These are phyloP conservation scores for Aspergillus sp. DNA, from an alignment of 2,329 filamentous ascomycete genomes.

Conservation along the genomic window DNA sequence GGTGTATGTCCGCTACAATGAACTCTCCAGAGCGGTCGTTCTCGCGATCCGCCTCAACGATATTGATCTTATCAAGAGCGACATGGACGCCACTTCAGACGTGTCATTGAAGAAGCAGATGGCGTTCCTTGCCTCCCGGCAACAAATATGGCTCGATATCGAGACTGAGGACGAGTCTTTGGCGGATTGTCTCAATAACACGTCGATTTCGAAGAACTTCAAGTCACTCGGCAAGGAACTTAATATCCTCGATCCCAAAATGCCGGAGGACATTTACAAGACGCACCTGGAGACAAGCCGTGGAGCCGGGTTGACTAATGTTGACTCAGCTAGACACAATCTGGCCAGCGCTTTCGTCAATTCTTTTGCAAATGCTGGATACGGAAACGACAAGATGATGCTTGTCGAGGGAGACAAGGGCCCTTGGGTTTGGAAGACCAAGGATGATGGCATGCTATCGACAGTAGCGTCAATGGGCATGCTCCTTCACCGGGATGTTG, in stretches of 20 bases:
- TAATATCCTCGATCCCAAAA: conserved; percentile 93
- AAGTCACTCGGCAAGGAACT: conserved; percentile 89
- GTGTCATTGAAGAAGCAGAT: conserved; percentile 82
- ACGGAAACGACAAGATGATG: conserved; percentile 96
- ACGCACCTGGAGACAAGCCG: conserved; percentile 93
- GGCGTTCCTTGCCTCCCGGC: conserved; percentile 82
- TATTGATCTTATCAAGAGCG: conserved; percentile 66
- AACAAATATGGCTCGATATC: conserved; percentile 74
- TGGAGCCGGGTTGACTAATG: conserved; percentile 84
- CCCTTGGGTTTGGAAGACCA: conserved; percentile 98
- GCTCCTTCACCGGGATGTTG: conserved; percentile 86
- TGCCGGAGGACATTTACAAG: conserved; percentile 98
- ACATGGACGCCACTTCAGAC: conserved; percentile 73
- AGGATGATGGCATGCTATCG: conserved; percentile 94
- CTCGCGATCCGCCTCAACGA: conserved; percentile 92
- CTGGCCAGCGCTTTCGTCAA: conserved; percentile 94
- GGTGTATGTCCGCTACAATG: conserved; percentile 88
- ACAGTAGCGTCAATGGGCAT: conserved; percentile 90
- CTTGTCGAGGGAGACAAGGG: conserved; percentile 78
- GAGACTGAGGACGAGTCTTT: conserved; percentile 57
- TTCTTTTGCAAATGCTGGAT: conserved; percentile 92
- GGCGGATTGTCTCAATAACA: conserved; percentile 76
- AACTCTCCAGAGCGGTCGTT: conserved; percentile 86
- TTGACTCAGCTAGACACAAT: conserved; percentile 93
- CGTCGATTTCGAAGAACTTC: conserved; percentile 82